Percentiles rank a stretch among this genome's conserved stretches.
Conservation (phyloP, 176 grass and related monocot species). For the Stipa capillata region DNA sequence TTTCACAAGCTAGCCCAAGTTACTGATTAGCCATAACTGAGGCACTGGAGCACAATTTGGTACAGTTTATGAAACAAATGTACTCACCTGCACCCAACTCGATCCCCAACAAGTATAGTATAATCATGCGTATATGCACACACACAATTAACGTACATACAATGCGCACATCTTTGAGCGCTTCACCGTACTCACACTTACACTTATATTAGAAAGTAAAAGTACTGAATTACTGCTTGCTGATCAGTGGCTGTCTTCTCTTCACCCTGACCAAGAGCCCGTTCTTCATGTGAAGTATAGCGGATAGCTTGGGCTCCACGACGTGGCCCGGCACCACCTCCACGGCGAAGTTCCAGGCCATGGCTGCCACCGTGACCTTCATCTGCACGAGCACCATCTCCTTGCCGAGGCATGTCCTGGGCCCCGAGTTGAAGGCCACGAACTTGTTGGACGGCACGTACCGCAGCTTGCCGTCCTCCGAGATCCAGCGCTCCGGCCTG, state of each 20-base stretch:
- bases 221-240: background rate
- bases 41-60: background rate
- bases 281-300: constrained; percentile 42
- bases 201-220: background rate
- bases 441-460: constrained; percentile 37
- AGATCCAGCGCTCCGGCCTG: constrained; percentile 35
- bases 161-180: background rate
- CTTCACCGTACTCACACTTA: background rate
- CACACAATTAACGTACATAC: background rate
- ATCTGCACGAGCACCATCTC: constrained; percentile 32
- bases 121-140: background rate
- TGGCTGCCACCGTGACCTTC: constrained; percentile 20
- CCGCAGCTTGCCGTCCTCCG: constrained; percentile 25
- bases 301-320: constrained; percentile 30
- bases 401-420: constrained; percentile 35
- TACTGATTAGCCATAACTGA: background rate
- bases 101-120: background rate
- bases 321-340: constrained; percentile 35
- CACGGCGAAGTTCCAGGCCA: constrained; percentile 36
- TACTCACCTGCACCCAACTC: background rate
- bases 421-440: constrained; percentile 33
- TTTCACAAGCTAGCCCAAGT: background rate
- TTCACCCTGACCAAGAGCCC: constrained; percentile 33
- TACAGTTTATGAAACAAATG: background rate
- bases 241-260: background rate